Evolutionary conservation across 805 yeast genomes (phyloP).

Genomic region (Blastobotrys mokoenaii): DNA sequence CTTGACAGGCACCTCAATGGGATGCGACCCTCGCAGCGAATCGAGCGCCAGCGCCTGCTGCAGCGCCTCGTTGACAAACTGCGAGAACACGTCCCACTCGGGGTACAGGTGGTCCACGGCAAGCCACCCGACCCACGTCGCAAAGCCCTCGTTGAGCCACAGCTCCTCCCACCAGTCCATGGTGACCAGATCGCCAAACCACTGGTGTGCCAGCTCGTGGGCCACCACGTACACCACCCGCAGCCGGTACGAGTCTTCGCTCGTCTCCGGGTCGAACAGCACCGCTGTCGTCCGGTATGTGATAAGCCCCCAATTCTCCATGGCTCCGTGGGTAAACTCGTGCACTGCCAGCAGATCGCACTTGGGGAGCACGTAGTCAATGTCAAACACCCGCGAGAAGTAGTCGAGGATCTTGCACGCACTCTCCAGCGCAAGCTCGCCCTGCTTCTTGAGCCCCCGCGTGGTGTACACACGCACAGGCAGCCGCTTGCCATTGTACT

Average conservation of each 20-base stretch:
- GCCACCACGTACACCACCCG: conserved; percentile 80
- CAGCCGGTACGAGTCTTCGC: conserved; percentile 54
- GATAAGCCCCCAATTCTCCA: conserved; percentile 72
- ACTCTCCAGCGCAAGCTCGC: conserved; percentile 62
- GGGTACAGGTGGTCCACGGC: conserved; percentile 70
- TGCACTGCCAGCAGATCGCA: conserved; percentile 77
- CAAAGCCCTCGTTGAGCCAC: conserved; percentile 85
- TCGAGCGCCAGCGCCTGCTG: conserved; percentile 66
- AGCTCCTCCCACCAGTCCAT: conserved; percentile 92
- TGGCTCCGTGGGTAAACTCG: conserved; percentile 80
- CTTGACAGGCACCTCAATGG: conserved; percentile 75
- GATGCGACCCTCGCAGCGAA: conserved; percentile 73
- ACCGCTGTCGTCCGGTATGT: conserved; percentile 74
- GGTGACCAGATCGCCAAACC: conserved; percentile 86
- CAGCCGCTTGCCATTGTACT: conserved; percentile 46
- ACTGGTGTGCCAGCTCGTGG: conserved; percentile 86
- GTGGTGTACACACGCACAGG: conserved; percentile 79
- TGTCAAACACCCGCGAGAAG: conserved; percentile 65
- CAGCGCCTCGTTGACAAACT: conserved; percentile 64
- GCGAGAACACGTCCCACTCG: conserved; percentile 82
- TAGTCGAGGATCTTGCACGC: conserved; percentile 69
- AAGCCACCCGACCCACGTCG: conserved; percentile 88
- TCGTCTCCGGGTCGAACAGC: conserved; percentile 55
- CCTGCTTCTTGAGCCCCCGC: conserved; percentile 65
- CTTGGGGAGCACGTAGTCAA: conserved; percentile 72